Evolutionary conservation across 2,329 filamentous ascomycete genomes (phyloP).

Genomic region (Aspergillus sp.): DNA sequence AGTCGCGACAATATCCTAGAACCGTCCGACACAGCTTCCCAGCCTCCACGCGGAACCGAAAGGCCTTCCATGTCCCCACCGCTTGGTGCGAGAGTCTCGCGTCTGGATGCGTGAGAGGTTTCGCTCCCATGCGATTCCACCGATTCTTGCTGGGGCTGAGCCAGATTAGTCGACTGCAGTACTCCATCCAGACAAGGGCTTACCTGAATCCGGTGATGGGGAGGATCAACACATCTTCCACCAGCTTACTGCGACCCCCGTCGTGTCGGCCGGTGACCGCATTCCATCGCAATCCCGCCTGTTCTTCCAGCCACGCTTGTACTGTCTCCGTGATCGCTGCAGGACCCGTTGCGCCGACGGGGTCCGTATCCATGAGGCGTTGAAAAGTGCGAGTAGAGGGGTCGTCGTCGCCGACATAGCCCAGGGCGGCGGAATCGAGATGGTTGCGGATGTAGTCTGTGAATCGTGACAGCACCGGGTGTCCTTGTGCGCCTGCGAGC

Average conservation of each 20-base stretch:
- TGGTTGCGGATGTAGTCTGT: conserved; percentile 19
- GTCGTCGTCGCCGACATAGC: not conserved
- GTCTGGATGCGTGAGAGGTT: conserved; percentile 25
- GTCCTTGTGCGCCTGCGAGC: conserved; percentile 25
- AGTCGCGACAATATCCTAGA: conserved; percentile 30
- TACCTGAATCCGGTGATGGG: conserved; percentile 37
- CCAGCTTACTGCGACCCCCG: conserved; percentile 27
- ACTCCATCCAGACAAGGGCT: not conserved
- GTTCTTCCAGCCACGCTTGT: conserved; percentile 21
- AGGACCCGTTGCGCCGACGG: conserved; percentile 29
- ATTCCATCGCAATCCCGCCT: conserved; percentile 29
- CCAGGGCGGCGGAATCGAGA: not conserved
- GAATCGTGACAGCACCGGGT: conserved; percentile 28
- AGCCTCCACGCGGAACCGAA: conserved; percentile 25
- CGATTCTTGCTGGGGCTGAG: conserved; percentile 24
- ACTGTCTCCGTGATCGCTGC: conserved; percentile 29
- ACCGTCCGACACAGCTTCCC: conserved; percentile 33
- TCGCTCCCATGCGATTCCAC: conserved; percentile 31
- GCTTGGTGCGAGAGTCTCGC: conserved; percentile 30
- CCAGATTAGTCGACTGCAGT: not conserved
- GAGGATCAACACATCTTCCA: conserved; percentile 32
- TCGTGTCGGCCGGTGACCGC: conserved; percentile 29
- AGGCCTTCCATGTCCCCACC: conserved; percentile 31
- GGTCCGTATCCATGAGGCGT: conserved; percentile 24
- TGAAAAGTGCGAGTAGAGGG: conserved; percentile 8